Evolutionary conservation across 768 basidiomycete species (phyloP), one percentile per base, ranked within the genome.

Genomic region (Tulasnella sp.): DNA sequence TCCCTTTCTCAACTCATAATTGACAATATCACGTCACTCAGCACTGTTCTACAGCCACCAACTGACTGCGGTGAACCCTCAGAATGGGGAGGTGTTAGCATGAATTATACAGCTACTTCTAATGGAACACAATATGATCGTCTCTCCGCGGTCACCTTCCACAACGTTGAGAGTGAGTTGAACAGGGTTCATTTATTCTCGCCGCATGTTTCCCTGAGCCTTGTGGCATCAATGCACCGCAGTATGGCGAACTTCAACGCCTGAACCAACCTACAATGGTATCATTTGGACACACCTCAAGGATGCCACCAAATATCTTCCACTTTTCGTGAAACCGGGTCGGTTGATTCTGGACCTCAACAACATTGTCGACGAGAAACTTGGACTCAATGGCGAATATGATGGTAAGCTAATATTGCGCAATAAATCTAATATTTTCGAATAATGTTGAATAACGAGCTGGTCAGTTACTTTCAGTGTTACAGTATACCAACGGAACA

Each of bases 191-290:
- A 9, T 31, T 28, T 20, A 53, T 10, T 15, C 27, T 48, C 15
- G 27, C 10, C n/a, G n/a, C n/a, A 37, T 41, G n/a, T n/a, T n/a
- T n/a, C n/a, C n/a, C n/a, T n/a, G n/a, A n/a, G n/a, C n/a, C n/a
- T n/a, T n/a, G n/a, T n/a, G n/a, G n/a, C n/a, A n/a, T n/a, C n/a
- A n/a, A n/a, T 52, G 31, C 35, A 37, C 22, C 37, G 16, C 41
- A 83, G 81, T 85, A 45, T 84, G 83, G 84, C 71, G 84, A 32
- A 84, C 81, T 16, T 84, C 82, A 0, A 87, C 84, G 15, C 78
- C 83, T 0, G 84, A 87, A 62, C 84, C 84, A 0, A 79, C 77
- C 0, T 58, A 57, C 12, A 70, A 73, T 2, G 84, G 83, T 9
- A 84, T 86, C 53, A 78, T 83, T 43, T 86, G 83, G 83, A 83